Base-by-base conservation (phyloP, 768 basidiomycete genomes). In the Lactarius indigo region DNA sequence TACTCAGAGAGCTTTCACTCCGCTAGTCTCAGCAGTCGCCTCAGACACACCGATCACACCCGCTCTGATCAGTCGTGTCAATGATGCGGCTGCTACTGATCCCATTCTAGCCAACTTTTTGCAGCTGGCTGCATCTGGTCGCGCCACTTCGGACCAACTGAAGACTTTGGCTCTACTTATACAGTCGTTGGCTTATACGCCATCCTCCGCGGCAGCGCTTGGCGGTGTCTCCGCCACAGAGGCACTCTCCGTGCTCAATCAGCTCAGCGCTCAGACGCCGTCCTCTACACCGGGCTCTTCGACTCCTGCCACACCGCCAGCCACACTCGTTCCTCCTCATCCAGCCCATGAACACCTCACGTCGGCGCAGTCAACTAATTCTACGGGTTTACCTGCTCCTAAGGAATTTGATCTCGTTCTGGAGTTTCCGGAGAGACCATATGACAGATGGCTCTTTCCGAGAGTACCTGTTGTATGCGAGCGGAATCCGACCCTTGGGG, bases 321-420 rank as follows among this genome's bases (percentile, higher is more conserved):
- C 28, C 23, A 13, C 41, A 50, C 47, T 33, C 37, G n/a, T 63
- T 9, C 28, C 54, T 57, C 26, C 68, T 17, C 20, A 61, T 28
- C 30, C 69, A 9, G 50, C 37, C 33, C 39, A 39, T 2, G 58
- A 59, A 13, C 28, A 47, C 18, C 26, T 64, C 26, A 28, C 33
- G n/a, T 35, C 68, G 17, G 39, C 42, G 13, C 62, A 42, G 17
- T 50, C 69, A 42, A 13, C 52, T 37, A 44, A 56, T 28, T 63
- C 64, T 4, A 26, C 66, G 2, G 37, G 28, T 28, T 58, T 68
- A n/a, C 52, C 68, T 33, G 73, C 83, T 20, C 73, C 81, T 39
- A 87, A 83, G 72, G 83, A 84, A n/a, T 90, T 87, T 71, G 91
- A 92, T 73, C 73, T 93, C 1, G 84, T 92, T 28, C 72, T 93